Evolutionary conservation across 192 early-diverging fungal species (phyloP).

Genomic region (Backusella sp.): DNA sequence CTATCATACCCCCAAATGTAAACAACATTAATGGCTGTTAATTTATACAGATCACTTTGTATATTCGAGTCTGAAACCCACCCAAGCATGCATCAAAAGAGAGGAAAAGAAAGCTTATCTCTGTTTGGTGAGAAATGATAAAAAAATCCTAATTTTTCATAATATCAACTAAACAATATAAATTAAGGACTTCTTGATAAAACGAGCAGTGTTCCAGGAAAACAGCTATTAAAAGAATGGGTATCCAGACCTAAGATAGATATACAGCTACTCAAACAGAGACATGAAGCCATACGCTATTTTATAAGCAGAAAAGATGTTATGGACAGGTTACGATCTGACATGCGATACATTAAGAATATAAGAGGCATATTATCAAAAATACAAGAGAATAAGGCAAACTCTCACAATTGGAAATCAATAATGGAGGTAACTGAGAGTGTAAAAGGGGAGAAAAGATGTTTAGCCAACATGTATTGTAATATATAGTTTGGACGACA

Average conservation of each 20-base stretch:
- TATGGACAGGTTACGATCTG: not conserved
- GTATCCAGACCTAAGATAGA: constrained; percentile 61
- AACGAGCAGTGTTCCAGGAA: constrained; percentile 59
- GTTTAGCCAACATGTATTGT: not conserved
- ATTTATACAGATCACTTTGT: constrained; percentile 67
- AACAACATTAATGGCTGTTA: not conserved
- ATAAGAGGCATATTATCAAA: constrained; percentile 20
- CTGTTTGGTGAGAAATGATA: constrained; percentile 56
- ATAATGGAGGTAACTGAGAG: constrained; percentile 51
- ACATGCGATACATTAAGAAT: constrained; percentile 46
- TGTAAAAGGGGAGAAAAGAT: not conserved
- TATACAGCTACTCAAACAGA: constrained; percentile 38
- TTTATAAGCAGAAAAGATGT: constrained; percentile 44
- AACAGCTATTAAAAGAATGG: constrained; percentile 62
- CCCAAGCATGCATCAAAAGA: constrained; percentile 76
- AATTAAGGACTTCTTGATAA: constrained; percentile 59
- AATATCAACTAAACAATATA: not conserved
- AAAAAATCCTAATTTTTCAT: not conserved
- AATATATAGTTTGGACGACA: constrained; percentile 54
- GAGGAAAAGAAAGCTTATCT: constrained; percentile 66
- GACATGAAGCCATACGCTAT: constrained; percentile 58
- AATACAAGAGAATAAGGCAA: constrained; percentile 45
- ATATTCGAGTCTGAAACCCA: constrained; percentile 77
- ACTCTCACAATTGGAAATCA: constrained; percentile 57
- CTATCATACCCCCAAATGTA: not conserved